phyloP scores from a whole-genome alignment of 2,329 filamentous ascomycete species.

The Periglandula ipomoeae region DNA sequence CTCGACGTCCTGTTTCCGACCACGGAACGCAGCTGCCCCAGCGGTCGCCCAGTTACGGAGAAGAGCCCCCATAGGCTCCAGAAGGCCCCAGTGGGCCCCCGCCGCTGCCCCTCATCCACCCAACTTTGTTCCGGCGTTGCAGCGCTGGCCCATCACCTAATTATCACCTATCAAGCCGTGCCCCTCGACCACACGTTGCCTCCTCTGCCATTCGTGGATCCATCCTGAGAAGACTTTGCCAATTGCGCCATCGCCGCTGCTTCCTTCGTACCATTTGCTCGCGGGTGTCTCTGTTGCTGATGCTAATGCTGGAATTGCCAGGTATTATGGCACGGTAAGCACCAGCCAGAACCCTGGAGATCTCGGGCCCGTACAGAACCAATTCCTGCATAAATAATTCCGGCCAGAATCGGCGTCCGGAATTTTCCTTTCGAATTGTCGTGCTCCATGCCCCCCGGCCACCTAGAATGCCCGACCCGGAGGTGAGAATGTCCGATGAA shows the following conservation, averaged over 20 bases:
- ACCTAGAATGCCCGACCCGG: not conserved
- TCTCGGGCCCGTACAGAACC: not conserved
- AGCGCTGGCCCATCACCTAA: too few species aligned
- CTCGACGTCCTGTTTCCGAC: not conserved
- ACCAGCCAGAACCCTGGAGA: not conserved
- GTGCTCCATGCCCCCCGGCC: not conserved
- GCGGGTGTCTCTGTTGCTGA: too few species aligned
- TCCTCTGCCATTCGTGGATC: too few species aligned
- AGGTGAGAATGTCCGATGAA: not conserved
- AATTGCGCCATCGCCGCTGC: conserved; percentile 10
- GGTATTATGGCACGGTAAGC: not conserved
- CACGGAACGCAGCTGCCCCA: not conserved
- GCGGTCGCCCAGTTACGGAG: too few species aligned
- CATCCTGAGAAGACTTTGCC: conserved; percentile 8
- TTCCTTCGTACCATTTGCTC: not conserved
- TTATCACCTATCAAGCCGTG: too few species aligned
- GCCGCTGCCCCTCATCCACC: not conserved
- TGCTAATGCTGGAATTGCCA: too few species aligned
- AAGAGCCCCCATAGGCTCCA: not conserved
- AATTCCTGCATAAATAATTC: not conserved
- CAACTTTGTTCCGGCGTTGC: too few species aligned
- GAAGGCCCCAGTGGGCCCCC: too few species aligned
- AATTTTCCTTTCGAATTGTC: not conserved
- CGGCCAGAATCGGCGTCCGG: not conserved
- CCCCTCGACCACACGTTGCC: too few species aligned